Conservation (phyloP, 371 early-diverging fungal species). For the Blakeslea trispora region DNA sequence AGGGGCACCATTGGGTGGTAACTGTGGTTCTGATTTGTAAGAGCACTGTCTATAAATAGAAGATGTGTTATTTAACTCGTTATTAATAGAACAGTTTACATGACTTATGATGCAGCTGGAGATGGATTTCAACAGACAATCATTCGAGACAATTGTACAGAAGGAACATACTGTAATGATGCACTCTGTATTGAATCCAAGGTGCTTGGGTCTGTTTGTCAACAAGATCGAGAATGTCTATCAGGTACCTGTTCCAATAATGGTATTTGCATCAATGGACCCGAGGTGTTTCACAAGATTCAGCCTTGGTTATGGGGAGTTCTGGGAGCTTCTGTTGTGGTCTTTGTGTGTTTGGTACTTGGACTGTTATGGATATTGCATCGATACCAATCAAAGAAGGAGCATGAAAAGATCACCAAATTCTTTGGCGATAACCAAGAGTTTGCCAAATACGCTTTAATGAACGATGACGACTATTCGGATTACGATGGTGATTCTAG, state of each 20-base stretch:
- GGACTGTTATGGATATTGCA: slow-evolving; percentile 43
- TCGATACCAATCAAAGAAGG: slow-evolving; percentile 48
- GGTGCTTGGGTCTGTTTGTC: slow-evolving; percentile 19
- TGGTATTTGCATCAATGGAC: slow-evolving; percentile 39
- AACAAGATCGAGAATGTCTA: slow-evolving; percentile 48
- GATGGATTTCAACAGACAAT: slow-evolving; percentile 35
- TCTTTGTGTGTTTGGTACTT: slow-evolving; percentile 39
- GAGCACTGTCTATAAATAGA: too few species aligned
- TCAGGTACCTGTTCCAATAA: slow-evolving; percentile 40
- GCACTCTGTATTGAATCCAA: slow-evolving; percentile 33
- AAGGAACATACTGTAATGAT: slow-evolving; percentile 36
- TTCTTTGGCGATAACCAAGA: slow-evolving; percentile 51
- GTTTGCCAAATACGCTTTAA: slow-evolving; percentile 45
- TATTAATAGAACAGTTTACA: slow-evolving; percentile 37
- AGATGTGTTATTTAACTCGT: too few species aligned
- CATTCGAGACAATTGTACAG: slow-evolving; percentile 50
- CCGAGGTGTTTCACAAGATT: slow-evolving; percentile 45
- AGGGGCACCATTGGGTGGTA: slow-evolving; percentile 43
- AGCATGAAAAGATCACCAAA: slow-evolving; percentile 39
- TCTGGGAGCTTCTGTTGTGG: slow-evolving; percentile 30
- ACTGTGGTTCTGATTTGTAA: slow-evolving; percentile 48
- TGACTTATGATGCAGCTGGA: slow-evolving; percentile 33
- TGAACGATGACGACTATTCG: slow-evolving; percentile 20
- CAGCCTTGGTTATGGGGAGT: slow-evolving; percentile 47
- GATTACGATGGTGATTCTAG: neutral